phyloP scores from a whole-genome alignment of 1,139 yeast genomes.

The Pichia terricola region DNA sequence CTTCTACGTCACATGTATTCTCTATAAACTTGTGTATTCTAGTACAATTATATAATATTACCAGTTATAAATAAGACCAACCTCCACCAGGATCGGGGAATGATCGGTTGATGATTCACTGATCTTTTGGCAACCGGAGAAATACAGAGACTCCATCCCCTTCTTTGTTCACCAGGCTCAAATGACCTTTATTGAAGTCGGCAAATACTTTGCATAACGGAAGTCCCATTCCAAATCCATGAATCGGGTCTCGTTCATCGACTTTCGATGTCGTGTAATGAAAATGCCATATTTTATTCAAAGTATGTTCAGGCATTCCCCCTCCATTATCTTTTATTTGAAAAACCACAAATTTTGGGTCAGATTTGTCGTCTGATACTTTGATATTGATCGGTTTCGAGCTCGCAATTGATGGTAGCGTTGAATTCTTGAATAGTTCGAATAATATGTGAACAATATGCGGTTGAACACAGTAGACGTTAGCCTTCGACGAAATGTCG shows the following conservation, averaged over 20 bases:
- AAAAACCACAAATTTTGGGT: conserved; percentile 7
- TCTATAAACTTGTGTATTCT: no score
- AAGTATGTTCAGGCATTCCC: conserved; percentile 15
- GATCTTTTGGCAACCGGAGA: conserved; percentile 15
- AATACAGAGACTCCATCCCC: conserved; percentile 19
- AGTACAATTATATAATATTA: no score
- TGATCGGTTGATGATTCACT: no score
- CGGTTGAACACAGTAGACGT: conserved; percentile 19
- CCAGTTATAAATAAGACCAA: no score
- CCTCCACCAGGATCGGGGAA: no score
- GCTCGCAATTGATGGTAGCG: conserved; percentile 19
- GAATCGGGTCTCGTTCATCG: conserved; percentile 20
- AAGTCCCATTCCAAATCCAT: conserved; percentile 25
- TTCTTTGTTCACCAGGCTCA: conserved; percentile 15
- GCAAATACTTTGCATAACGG: conserved; percentile 22
- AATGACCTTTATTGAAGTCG: conserved; percentile 17
- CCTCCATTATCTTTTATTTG: conserved; percentile 22
- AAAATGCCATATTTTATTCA: conserved; percentile 22
- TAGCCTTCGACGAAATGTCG: neutral
- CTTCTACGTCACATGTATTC: neutral
- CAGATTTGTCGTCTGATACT: conserved; percentile 4
- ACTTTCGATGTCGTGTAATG: conserved; percentile 23
- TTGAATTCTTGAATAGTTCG: conserved; percentile 23
- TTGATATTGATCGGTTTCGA: conserved; percentile 14
- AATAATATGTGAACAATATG: conserved; percentile 23